Evolutionary conservation across 306 rosid species (phyloP), one percentile per base, ranked within the genome.

Genomic region (Medicago arabica): DNA sequence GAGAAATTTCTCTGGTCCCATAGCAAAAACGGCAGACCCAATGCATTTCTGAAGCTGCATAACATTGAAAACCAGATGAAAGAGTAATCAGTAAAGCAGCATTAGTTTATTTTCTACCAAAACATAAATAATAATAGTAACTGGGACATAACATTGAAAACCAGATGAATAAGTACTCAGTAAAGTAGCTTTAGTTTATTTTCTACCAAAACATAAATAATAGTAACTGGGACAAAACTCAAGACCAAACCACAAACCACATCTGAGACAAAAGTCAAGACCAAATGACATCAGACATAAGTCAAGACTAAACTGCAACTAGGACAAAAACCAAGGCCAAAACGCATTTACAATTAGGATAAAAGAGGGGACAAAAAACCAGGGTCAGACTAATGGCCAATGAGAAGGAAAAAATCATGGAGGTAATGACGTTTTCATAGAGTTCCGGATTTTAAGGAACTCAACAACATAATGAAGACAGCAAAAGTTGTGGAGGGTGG

Each of bases 1-100:
- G 41, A 95, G 93, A 63, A 90, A 83, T 80, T 75, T 89, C 85
- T 90, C 97, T 18, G 94, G 92, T 72, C 98, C 98, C 96, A 95
- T 83, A 43, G 96, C 92, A 83, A 79, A 76, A 68, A 95, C 83
- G 46, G 97, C 98, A 65, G 92, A 84, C 79, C 98, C 98, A 81
- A 92, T 71, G 81, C 97, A 92, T 54, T 82, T 88, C 80, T 80
- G 86, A 84, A 92, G 85, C 98, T 92, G 95, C 84, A 78, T 43
- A 51, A 41, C 61, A 64, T 76, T 23, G 53, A 75, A 63, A 82
- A 62, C 25, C 44, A 69, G 40, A 61, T 66, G 64, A 68, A 58
- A 13, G 67, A 65, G 46, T 17, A 13, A 64, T 79, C 72, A 84
- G 74, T 64, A 46, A 50, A 75, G 17, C 15, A 59, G 58, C 72